Conservation (phyloP, 345 rosid species). For the Ceriops decandra region DNA sequence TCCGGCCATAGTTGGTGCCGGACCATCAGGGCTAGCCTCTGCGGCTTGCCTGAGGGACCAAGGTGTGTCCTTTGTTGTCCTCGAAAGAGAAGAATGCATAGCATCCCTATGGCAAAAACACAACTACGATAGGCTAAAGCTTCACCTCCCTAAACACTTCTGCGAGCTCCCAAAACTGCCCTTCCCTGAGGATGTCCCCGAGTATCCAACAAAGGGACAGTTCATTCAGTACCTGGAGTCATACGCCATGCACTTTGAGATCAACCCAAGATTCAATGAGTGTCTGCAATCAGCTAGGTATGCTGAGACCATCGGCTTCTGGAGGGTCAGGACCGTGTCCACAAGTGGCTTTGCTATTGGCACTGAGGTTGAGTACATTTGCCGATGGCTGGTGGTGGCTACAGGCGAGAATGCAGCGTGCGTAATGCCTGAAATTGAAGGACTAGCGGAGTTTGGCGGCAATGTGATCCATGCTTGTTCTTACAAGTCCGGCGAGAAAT, state of each 20-base stretch:
- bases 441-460: constrained; percentile 59
- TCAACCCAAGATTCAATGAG: constrained; percentile 78
- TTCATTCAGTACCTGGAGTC: constrained; percentile 44
- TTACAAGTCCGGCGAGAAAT: constrained; percentile 79
- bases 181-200: constrained; percentile 43
- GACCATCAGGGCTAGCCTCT: constrained; percentile 43
- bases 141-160: constrained; percentile 52
- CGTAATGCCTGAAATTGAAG: constrained; percentile 68
- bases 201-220: constrained; percentile 37
- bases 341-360: constrained; percentile 23
- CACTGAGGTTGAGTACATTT: constrained; percentile 71
- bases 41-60: constrained; percentile 46
- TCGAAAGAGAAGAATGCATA: constrained; percentile 47
- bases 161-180: constrained; percentile 48
- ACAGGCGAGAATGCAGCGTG: constrained; percentile 93
- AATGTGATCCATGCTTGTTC: constrained; percentile 63
- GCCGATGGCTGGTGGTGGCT: constrained; percentile 95
- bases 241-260: constrained; percentile 47
- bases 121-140: constrained; percentile 48
- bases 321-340: constrained; percentile 70
- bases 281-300: constrained; percentile 73
- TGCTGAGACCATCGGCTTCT: constrained; percentile 70
- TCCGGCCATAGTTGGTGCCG: constrained; percentile 41
- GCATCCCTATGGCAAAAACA: constrained; percentile 50
- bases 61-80: constrained; percentile 45